Conservation (phyloP, 768 basidiomycete genomes). For the Amanita rubescens region DNA sequence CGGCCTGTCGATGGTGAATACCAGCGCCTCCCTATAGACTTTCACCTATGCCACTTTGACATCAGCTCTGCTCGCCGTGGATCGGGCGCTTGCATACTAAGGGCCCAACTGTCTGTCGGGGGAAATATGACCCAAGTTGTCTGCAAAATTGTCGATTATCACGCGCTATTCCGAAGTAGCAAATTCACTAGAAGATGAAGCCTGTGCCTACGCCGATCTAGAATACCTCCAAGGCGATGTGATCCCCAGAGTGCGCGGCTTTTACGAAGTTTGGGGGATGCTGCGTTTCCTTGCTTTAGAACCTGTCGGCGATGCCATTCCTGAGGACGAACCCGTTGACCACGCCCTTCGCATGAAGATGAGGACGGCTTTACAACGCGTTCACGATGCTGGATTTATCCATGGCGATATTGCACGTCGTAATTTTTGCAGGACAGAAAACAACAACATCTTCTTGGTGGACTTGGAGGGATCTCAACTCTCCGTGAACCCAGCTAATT, state of each 20-base stretch:
- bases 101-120: not conserved
- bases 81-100: slow-evolving; percentile 5
- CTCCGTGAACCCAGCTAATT: not conserved
- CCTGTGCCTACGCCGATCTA: slow-evolving; percentile 12
- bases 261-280: slow-evolving; percentile 15
- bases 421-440: not conserved
- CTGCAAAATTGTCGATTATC: slow-evolving; percentile 12
- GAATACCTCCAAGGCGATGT: slow-evolving; percentile 9
- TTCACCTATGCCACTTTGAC: slow-evolving; percentile 12
- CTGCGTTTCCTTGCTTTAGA: slow-evolving; percentile 14
- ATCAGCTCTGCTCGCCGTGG: slow-evolving; percentile 8
- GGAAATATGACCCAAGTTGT: slow-evolving; percentile 1
- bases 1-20: not conserved
- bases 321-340: not conserved
- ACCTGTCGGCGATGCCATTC: slow-evolving; percentile 13
- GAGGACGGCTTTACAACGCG: not conserved
- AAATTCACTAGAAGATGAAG: slow-evolving; percentile 11
- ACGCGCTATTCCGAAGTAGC: slow-evolving; percentile 7
- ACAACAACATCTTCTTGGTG: not conserved
- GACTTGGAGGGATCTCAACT: not conserved
- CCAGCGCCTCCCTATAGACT: slow-evolving; percentile 9
- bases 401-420: slow-evolving; percentile 1
- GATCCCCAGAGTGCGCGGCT: slow-evolving; percentile 14
- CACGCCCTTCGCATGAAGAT: not conserved
- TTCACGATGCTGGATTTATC: not conserved